These are phyloP conservation scores for Diplodia intermedia DNA, from an alignment of 2,329 filamentous ascomycete genomes.

Conservation along the genomic window DNA sequence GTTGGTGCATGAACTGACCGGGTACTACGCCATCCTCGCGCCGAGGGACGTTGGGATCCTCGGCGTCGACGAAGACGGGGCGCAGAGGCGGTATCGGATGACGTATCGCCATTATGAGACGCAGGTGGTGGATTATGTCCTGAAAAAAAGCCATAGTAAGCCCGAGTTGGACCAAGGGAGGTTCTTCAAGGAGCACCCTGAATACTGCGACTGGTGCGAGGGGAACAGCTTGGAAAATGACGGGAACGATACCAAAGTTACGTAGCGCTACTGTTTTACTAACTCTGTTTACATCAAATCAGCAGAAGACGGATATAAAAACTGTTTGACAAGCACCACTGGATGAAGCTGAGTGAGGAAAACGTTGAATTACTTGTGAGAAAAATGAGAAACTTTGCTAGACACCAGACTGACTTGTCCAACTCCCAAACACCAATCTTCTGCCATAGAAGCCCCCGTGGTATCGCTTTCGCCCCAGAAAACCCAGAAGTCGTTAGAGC, in stretches of 20 bases:
- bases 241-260: too few relatives aligned
- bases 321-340: background rate
- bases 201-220: constrained; percentile 12
- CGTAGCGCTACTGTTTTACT: background rate
- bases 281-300: background rate
- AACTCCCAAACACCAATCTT: constrained; percentile 14
- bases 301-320: background rate
- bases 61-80: background rate
- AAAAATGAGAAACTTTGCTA: background rate
- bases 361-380: background rate
- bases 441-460: background rate
- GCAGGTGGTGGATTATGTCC: background rate
- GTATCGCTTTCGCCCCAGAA: background rate
- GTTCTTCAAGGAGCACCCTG: background rate
- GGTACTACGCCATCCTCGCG: background rate
- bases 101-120: constrained; percentile 12
- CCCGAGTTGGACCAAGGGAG: background rate
- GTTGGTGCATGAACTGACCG: background rate
- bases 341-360: background rate
- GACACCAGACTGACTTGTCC: background rate
- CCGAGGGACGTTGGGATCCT: background rate
- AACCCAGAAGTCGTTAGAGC: background rate
- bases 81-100: background rate
- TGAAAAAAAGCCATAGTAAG: background rate
- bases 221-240: background rate